Base-by-base conservation (phyloP, 2,329 filamentous ascomycete genomes). In the Botrytis aclada region DNA sequence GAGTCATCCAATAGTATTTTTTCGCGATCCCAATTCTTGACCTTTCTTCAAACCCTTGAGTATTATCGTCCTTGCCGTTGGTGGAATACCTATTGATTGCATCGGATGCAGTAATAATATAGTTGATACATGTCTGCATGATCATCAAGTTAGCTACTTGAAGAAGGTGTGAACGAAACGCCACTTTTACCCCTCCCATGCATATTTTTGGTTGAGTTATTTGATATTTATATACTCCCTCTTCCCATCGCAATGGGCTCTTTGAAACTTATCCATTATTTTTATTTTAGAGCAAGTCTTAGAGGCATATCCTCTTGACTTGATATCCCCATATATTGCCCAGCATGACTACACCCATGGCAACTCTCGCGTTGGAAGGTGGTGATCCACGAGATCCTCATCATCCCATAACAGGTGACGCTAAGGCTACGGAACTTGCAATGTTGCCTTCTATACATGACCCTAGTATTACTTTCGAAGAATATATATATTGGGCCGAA, bases 401-500 rank as follows among this genome's bases (percentile, higher is more conserved):
- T 16, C 74, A 76, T 54, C 72, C 75, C n/a, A 41, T 71, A 6
- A 22, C 39, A 4, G 58, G 45, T 8, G 64, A 43, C 34, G 72
- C 74, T 6, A 69, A 74, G 22, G 70, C 76, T 10, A 72, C 76
- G 4, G 77, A 79, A 60, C 73, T 69, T 32, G 43, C 66, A 16
- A 51, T 69, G 43, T 14, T 70, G 54, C 18, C 29, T n/a, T 10
- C 34, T 43, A 76, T 79, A 1, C 79, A 76, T 77, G 81, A 82
- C 69, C 71, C 77, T 14, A 76, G 51, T 69, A 73, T 82, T 54
- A 74, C 75, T 4, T 82, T 82, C 62, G 81, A 82, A 70, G 81
- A 82, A 74, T 82, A 82, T 72, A 56, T 79, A 67, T 80, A 82
- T 73, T 82, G 80, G 71, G 81, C 80, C 3, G 66, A 78, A 41